phyloP scores from a whole-genome alignment of 2,329 filamentous ascomycete genomes.

The Ophiostoma triangulosporum region DNA sequence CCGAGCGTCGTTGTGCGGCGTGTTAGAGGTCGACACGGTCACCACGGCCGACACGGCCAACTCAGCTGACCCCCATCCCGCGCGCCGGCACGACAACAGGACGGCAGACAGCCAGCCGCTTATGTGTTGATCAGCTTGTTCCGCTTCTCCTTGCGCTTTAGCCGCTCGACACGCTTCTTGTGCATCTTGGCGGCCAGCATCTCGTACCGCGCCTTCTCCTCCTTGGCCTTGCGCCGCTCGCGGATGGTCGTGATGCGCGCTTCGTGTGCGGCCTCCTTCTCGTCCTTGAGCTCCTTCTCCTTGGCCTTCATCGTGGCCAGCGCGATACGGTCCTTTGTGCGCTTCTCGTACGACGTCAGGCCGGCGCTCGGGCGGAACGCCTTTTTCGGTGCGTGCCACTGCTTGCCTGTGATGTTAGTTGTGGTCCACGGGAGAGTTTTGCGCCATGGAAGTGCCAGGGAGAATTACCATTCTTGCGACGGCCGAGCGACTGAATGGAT shows the following conservation, averaged over 20 bases:
- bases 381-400: constrained; percentile 76
- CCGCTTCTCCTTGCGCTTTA: constrained; percentile 93
- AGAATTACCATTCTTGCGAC: constrained; percentile 74
- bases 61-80: too few relatives aligned
- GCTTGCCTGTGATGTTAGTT: constrained; percentile 53
- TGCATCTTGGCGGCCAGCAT: constrained; percentile 98
- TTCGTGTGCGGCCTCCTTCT: constrained; percentile 70
- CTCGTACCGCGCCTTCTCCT: constrained; percentile 83
- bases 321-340: constrained; percentile 54
- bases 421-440: too few relatives aligned
- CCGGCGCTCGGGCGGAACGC: constrained; percentile 75
- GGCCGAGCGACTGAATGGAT: constrained; percentile 36
- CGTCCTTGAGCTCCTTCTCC: constrained; percentile 90
- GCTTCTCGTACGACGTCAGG: constrained; percentile 65
- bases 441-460: not conserved
- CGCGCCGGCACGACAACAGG: not conserved
- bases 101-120: constrained; percentile 14
- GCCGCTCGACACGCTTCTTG: constrained; percentile 78
- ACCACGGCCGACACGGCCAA: not conserved
- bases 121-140: constrained; percentile 68
- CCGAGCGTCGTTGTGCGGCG: too few relatives aligned
- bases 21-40: too few relatives aligned
- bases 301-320: constrained; percentile 73
- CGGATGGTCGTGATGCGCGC: constrained; percentile 65
- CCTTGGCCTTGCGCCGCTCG: constrained; percentile 76